Percentiles rank a stretch among this genome's conserved stretches.
Evolutionary conservation across 441 rosid genomes (phyloP).

Genomic region (Mallotus repandus): DNA sequence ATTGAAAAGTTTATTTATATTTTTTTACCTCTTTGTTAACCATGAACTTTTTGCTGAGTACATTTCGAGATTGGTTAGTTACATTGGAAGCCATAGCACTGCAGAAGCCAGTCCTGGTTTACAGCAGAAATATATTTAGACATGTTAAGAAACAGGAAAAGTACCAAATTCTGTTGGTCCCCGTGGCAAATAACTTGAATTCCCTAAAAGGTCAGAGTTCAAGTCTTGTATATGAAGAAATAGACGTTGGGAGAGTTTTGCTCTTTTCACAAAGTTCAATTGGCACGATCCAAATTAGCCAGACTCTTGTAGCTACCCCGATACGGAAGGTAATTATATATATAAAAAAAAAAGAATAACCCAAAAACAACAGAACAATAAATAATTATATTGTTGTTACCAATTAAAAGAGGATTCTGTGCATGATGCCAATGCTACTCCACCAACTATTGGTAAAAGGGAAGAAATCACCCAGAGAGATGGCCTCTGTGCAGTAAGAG

Average conservation of each 20-base stretch:
- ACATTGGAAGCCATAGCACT: slow-evolving; percentile 99
- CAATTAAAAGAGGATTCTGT: slow-evolving; percentile 92
- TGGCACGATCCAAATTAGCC: too few species aligned
- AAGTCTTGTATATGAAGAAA: too few species aligned
- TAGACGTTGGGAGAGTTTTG: too few species aligned
- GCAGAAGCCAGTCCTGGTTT: slow-evolving; percentile 84
- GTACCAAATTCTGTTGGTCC: too few species aligned
- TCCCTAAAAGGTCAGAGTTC: too few species aligned
- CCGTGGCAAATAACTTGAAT: too few species aligned
- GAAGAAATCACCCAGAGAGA: slow-evolving; percentile 74
- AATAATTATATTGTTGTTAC: slow-evolving; percentile 33
- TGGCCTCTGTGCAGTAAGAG: slow-evolving; percentile 48
- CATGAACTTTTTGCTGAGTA: slow-evolving; percentile 94
- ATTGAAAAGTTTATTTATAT: neutral
- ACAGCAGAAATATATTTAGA: neutral
- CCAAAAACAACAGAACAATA: neutral
- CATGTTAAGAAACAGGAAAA: too few species aligned
- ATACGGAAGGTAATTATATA: too few species aligned
- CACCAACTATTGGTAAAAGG: slow-evolving; percentile 86
- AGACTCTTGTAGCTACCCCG: too few species aligned
- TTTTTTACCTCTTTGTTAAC: slow-evolving; percentile 69
- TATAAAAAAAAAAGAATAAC: too few species aligned
- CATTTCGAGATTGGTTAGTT: slow-evolving; percentile 91
- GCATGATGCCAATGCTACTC: slow-evolving; percentile 87
- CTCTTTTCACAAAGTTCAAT: too few species aligned